Conservation (phyloP, 768 basidiomycete species). For the Strobilomyces confusus region DNA sequence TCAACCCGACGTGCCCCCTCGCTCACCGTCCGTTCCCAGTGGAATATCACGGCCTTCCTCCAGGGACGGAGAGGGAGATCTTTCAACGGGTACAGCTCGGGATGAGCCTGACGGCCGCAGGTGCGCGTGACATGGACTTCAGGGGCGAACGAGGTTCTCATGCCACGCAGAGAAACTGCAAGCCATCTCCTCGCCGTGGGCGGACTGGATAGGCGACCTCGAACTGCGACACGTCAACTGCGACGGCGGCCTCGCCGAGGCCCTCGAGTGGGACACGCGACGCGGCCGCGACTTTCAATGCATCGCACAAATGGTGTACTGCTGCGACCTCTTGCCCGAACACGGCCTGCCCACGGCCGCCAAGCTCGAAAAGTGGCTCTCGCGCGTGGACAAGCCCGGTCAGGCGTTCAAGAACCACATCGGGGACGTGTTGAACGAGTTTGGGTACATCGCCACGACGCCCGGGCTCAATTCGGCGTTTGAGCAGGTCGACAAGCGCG, state of each 20-base stretch:
- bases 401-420: constrained; percentile 52
- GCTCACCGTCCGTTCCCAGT: constrained; percentile 38
- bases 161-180: constrained; percentile 63
- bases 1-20: background rate
- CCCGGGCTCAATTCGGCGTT: constrained; percentile 45
- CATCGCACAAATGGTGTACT: constrained; percentile 65
- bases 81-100: constrained; percentile 83
- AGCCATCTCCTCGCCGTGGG: constrained; percentile 69
- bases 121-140: constrained; percentile 30
- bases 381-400: constrained; percentile 34
- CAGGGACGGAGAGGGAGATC: constrained; percentile 67
- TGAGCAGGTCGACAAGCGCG: constrained; percentile 48
- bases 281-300: constrained; percentile 78
- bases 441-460: constrained; percentile 50
- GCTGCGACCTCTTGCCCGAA: constrained; percentile 51
- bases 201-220: constrained; percentile 60
- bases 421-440: constrained; percentile 47
- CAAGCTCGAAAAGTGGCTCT: constrained; percentile 51
- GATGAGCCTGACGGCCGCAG: constrained; percentile 68
- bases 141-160: background rate
- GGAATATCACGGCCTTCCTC: constrained; percentile 57
- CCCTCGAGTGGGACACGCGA: constrained; percentile 59
- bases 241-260: constrained; percentile 53
- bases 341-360: constrained; percentile 47
- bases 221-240: constrained; percentile 53